These are phyloP conservation scores for Venturia effusa DNA, from an alignment of 2,329 filamentous ascomycete species.

Conservation along the genomic window DNA sequence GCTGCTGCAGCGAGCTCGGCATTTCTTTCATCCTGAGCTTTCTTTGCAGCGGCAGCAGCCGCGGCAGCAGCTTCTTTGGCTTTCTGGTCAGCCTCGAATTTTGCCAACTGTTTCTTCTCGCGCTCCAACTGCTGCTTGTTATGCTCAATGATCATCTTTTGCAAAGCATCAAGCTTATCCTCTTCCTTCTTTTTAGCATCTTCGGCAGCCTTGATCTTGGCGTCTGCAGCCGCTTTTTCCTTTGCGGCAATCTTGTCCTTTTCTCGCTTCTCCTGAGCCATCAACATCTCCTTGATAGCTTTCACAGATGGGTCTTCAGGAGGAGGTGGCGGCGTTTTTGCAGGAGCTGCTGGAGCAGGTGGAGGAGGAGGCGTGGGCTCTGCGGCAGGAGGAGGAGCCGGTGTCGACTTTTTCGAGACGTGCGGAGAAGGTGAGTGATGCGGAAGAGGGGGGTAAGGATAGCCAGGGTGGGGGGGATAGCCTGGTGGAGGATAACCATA, in stretches of 20 bases:
- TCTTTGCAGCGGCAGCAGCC: slow-evolving; percentile 17
- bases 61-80: slow-evolving; percentile 10
- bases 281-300: slow-evolving; percentile 25
- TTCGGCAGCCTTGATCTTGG: slow-evolving; percentile 6
- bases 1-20: slow-evolving; percentile 32
- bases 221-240: slow-evolving; percentile 15
- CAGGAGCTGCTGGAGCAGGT: slow-evolving; percentile 16
- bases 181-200: slow-evolving; percentile 11
- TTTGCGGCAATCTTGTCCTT: slow-evolving; percentile 14
- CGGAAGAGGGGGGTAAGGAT: slow-evolving; percentile 15
- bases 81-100: slow-evolving; percentile 8
- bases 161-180: slow-evolving; percentile 17
- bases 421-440: slow-evolving; percentile 19
- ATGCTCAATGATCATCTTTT: slow-evolving; percentile 11
- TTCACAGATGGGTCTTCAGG: slow-evolving; percentile 17
- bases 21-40: slow-evolving; percentile 22
- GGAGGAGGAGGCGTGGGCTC: slow-evolving; percentile 15
- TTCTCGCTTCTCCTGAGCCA: slow-evolving; percentile 24
- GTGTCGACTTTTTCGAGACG: slow-evolving; percentile 6
- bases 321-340: slow-evolving; percentile 14
- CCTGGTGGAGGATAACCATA: slow-evolving; percentile 10
- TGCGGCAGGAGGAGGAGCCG: slow-evolving; percentile 12
- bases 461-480: slow-evolving; percentile 10
- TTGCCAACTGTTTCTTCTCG: slow-evolving; percentile 10
- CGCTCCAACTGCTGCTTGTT: slow-evolving; percentile 11